A percentile compares a stretch with the other conserved stretches of the same genome.
Conservation (phyloP, 176 grass and related monocot species). For the Oryza officinalis region DNA sequence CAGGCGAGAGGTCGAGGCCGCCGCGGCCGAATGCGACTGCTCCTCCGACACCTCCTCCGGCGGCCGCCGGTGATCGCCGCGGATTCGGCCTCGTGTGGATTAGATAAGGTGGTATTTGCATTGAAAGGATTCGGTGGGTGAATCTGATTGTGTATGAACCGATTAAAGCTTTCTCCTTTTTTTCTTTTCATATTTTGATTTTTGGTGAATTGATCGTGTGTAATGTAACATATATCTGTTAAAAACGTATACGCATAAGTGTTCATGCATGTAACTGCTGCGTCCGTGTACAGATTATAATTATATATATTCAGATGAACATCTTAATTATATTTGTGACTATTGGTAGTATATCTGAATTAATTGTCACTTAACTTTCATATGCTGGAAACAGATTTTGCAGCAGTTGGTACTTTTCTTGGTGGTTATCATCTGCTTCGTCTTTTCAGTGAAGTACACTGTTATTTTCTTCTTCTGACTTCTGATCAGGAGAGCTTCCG, state of each 20-base stretch:
- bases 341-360: background rate
- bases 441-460: background rate
- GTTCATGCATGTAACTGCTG: background rate
- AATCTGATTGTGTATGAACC: conserved; percentile 17
- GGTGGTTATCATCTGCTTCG: background rate
- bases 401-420: background rate
- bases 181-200: background rate
- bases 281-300: conserved; percentile 3
- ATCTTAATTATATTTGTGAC: conserved; percentile 16
- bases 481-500: background rate
- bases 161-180: background rate
- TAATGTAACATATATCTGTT: conserved; percentile 24
- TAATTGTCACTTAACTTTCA: too few species aligned
- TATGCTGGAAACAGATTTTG: background rate
- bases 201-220: background rate
- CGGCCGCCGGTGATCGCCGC: background rate
- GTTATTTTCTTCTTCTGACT: background rate
- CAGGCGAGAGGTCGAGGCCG: conserved; percentile 52
- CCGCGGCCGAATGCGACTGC: conserved; percentile 22
- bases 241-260: background rate
- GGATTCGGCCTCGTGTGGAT: background rate
- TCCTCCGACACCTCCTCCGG: conserved; percentile 30
- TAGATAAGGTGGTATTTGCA: conserved; percentile 4
- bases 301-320: conserved; percentile 19
- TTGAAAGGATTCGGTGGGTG: conserved; percentile 17